Base-by-base conservation (phyloP, 495 filamentous ascomycete genomes). In the Eremomyces bilateralis region DNA sequence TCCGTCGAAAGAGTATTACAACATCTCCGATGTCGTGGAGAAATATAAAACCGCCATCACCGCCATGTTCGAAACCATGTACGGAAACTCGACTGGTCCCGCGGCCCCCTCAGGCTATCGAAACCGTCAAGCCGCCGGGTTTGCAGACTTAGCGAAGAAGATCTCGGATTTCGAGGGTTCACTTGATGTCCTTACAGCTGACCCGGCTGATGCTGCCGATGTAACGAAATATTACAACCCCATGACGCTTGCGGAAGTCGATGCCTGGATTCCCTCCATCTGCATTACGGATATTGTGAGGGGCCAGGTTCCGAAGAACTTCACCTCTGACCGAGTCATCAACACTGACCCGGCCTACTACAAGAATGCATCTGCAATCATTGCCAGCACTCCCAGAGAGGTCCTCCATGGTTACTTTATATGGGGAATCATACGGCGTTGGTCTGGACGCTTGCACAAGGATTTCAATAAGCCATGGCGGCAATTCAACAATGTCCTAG, bases 1-100 rank as follows among this genome's bases (percentile, higher is more conserved):
- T 19, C 69, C 72, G 15, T 62, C 70, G 1, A 66, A 71, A 36
- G 68, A 76, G 42, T 73, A 71, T 41, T 78, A 76, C 38, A 59
- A 69, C 34, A 63, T 74, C 38, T 58, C 60, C 0, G 46, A 65
- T 15, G 52, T 62, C 3, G 53, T 76, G 15, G 48, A 49, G 20
- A 53, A 62, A 12, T 78, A 76, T 42, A 54, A 61, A 29, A 20
- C 41, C 2, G 62, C 63, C 29, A 45, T 69, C n/a, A 57, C 40
- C 12, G 32, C 51, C 6, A 43, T 58, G 13, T 42, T 62, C 21
- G 37, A 13, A 47, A 34, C 31, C 35, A 45, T 33, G 35, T 44
- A 20, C 46, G 47, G 2, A 35, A 38, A 47, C 19, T 40, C 51
- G 19, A 46, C 53, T n/a, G 50, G 59, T 31, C 46, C 58, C 12